Evolutionary conservation across 768 basidiomycete species (phyloP).

Genomic region (Solioccasus polychromus): DNA sequence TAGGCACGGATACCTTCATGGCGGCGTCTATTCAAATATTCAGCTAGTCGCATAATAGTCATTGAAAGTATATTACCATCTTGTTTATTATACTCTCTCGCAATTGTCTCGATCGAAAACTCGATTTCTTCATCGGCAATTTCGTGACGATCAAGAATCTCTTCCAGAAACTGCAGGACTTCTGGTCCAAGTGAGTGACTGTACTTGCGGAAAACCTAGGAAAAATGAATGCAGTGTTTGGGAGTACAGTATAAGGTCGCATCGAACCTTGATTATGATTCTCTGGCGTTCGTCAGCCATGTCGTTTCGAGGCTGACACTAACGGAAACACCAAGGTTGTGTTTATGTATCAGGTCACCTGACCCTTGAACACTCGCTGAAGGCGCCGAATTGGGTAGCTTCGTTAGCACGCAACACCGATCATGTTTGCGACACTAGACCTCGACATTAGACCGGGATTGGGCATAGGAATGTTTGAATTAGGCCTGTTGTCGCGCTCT

Average conservation of each 20-base stretch:
- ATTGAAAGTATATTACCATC: constrained; percentile 52
- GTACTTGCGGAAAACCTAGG: constrained; percentile 82
- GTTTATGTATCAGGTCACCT: too few species aligned
- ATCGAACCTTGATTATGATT: constrained; percentile 42
- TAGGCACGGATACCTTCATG: constrained; percentile 75
- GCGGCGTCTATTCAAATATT: constrained; percentile 52
- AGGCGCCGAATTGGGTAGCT: constrained; percentile 14
- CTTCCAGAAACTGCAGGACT: constrained; percentile 66
- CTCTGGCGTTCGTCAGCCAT: constrained; percentile 42
- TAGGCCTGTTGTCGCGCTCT: constrained; percentile 43
- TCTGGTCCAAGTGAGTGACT: constrained; percentile 85
- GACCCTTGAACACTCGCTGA: background rate
- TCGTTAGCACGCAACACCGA: background rate
- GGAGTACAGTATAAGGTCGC: background rate
- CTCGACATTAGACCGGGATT: constrained; percentile 73
- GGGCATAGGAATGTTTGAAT: constrained; percentile 75
- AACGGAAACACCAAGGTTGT: too few species aligned
- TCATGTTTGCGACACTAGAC: constrained; percentile 69
- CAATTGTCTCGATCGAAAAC: constrained; percentile 72
- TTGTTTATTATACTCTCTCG: constrained; percentile 86
- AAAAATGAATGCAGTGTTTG: background rate
- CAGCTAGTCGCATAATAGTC: background rate
- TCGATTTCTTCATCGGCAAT: constrained; percentile 70
- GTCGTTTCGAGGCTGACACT: background rate
- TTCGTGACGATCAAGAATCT: constrained; percentile 67